Evolutionary conservation across 2,329 filamentous ascomycete genomes (phyloP).

Genomic region (Pezicula neosporulosa): DNA sequence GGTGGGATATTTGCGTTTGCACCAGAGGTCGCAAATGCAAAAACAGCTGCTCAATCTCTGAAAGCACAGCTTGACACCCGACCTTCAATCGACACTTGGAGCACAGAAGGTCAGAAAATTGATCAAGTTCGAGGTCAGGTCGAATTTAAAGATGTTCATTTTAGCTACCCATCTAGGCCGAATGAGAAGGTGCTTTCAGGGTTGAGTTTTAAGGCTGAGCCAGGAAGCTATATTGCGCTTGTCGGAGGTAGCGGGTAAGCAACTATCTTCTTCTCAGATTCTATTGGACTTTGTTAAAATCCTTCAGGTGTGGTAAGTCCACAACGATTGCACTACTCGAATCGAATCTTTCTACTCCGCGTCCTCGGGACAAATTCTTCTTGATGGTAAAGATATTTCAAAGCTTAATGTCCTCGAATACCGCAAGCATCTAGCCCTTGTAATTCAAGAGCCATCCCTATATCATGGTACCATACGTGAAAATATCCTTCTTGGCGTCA

Average conservation of each 20-base stretch:
- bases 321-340: slow-evolving; percentile 61
- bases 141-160: too few relatives aligned
- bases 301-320: slow-evolving; percentile 57
- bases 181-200: too few relatives aligned
- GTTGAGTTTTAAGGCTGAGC: too few relatives aligned
- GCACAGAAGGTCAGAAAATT: slow-evolving; percentile 30
- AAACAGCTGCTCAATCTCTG: slow-evolving; percentile 40
- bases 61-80: slow-evolving; percentile 35
- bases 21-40: slow-evolving; percentile 54
- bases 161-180: too few relatives aligned
- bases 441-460: slow-evolving; percentile 71
- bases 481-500: slow-evolving; percentile 66
- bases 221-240: too few relatives aligned
- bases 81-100: slow-evolving; percentile 41
- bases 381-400: slow-evolving; percentile 58
- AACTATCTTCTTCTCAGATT: too few relatives aligned
- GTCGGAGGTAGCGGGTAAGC: too few relatives aligned
- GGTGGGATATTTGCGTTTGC: slow-evolving; percentile 50
- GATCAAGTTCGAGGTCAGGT: too few relatives aligned
- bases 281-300: too few relatives aligned
- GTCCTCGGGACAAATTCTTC: slow-evolving; percentile 60
- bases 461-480: slow-evolving; percentile 61
- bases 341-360: slow-evolving; percentile 66
- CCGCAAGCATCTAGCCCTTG: slow-evolving; percentile 62
- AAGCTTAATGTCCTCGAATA: slow-evolving; percentile 58